Evolutionary conservation across 257 asterid species (phyloP), one percentile per base, ranked within the genome.

Genomic region (Nicotiana benthamiana): DNA sequence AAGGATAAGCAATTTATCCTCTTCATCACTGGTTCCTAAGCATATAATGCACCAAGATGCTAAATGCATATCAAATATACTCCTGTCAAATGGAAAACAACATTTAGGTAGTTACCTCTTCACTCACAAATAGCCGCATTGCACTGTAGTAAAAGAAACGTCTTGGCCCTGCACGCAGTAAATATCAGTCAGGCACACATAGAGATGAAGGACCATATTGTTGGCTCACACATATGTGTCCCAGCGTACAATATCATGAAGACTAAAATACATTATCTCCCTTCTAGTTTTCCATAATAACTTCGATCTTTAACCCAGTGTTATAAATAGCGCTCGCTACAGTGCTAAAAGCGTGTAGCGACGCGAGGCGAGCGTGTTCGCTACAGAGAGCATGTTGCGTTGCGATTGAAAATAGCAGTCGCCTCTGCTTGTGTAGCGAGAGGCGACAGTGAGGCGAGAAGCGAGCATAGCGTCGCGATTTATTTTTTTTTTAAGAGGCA

Each of bases 61-160:
- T 13, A 22, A 70, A 43, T 70, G 57, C 3, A 72, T 24, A 43
- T 72, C 78, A 72, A 54, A 46, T 72, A 72, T 72, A 46, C 78
- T 72, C 36, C 78, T 72, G 60, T 24, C 60, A 72, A 30, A 24
- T 72, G 40, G 60, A 46, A 30, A 46, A 72, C 36, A 70, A 22
- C 59, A 43, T 22, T 18, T 43, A 68, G 60, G 36, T 32, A 24
- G 81, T 82, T 88, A 93, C 98, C 98, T 94, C 90, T 88, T 96
- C 98, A 83, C 89, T 91, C 34, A 57, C 79, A 83, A 94, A 85
- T 75, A 89, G 83, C 56, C 93, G 92, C 90, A 90, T 84, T 48
- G 94, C 87, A 61, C 83, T 90, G 90, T 85, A 88, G 92, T 90
- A 89, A 84, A 93, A 70, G 85, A 93, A 89, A 75, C 87, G 93